Base-by-base conservation (phyloP, 2,329 filamentous ascomycete genomes). In the Ceratocystis smalleyi region DNA sequence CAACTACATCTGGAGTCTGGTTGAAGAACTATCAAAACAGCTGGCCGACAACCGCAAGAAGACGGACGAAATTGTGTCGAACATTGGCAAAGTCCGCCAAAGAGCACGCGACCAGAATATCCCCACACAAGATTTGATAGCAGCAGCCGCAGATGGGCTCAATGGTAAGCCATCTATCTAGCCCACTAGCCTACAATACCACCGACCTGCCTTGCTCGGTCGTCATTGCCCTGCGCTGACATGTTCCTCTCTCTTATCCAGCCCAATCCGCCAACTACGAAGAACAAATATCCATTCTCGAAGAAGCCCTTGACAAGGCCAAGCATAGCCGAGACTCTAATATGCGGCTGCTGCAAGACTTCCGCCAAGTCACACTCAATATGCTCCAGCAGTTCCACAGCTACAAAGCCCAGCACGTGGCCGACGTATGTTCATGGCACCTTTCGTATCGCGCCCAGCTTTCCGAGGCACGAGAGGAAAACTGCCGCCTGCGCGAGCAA, bases 1-100 rank as follows among this genome's bases (percentile, higher is more conserved):
- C 67, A 85, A 84, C 71, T 83, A 84, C 73, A 84, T 87, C 70
- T 85, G 86, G 71, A 77, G 78, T 68, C 83, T 86, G 80, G 83
- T 87, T 10, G 84, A 87, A 70, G 82, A 85, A 71, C 76, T 86
- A 59, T 84, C 83, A 69, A 79, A 81, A 43, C 81, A 85, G 70
- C 76, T 86, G 35, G 79, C 82, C 12, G 81, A 84, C 62, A 85
- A 84, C 71, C 77, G 81, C 68, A 77, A 79, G 51, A 79, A 81
- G 45, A 81, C 83, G n/a, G 81, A 84, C 68, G 81, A 84, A 30
- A 84, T 87, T 59, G 81, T 86, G 61, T 77, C 76, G n/a, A 81
- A 81, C 49, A 77, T 86, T 51, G 84, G 84, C 32, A 78, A 79
- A 65, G 81, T 87, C 68, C 80, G 83, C 66, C 80, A 77, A 69